Evolutionary conservation across 495 filamentous ascomycete species (phyloP).

Genomic region (Lophiostoma macrostomum): DNA sequence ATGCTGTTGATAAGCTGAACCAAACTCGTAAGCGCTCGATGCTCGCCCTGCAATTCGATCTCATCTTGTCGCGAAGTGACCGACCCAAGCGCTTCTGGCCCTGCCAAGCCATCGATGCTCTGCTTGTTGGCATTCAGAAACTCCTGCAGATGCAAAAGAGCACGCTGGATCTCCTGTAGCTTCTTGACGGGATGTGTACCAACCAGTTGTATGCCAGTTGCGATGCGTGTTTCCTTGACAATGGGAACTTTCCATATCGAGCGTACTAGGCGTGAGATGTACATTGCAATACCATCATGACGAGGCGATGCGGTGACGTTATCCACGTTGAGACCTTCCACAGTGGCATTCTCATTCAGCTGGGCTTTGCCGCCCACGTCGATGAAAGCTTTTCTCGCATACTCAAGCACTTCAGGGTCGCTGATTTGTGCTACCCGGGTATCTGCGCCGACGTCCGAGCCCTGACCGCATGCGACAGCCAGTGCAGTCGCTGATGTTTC

Average conservation of each 20-base stretch:
- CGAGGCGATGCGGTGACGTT: slow-evolving; percentile 81
- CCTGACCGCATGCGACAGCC: slow-evolving; percentile 94
- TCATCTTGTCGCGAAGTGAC: slow-evolving; percentile 80
- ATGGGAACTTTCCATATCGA: slow-evolving; percentile 78
- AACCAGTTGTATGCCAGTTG: slow-evolving; percentile 52
- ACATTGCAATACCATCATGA: slow-evolving; percentile 81
- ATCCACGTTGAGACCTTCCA: slow-evolving; percentile 69
- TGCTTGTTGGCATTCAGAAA: slow-evolving; percentile 82
- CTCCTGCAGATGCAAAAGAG: slow-evolving; percentile 69
- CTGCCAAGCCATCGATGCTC: slow-evolving; percentile 88
- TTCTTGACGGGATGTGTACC: slow-evolving; percentile 59
- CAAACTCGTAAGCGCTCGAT: slow-evolving; percentile 84
- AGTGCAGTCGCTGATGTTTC: slow-evolving; percentile 88
- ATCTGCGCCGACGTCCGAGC: slow-evolving; percentile 69
- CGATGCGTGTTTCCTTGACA: slow-evolving; percentile 53
- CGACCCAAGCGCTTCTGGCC: slow-evolving; percentile 72
- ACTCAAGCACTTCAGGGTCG: slow-evolving; percentile 79
- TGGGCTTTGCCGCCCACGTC: slow-evolving; percentile 82
- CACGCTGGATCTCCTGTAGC: slow-evolving; percentile 71
- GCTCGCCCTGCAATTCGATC: slow-evolving; percentile 83
- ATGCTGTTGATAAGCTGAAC: slow-evolving; percentile 77
- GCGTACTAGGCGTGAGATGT: slow-evolving; percentile 78
- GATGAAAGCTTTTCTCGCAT: slow-evolving; percentile 81
- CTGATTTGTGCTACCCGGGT: slow-evolving; percentile 64
- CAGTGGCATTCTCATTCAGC: slow-evolving; percentile 65